A percentile compares a stretch with the other conserved stretches of the same genome.
Evolutionary conservation across 345 rosid species (phyloP).

Genomic region (Citrus reticulata): DNA sequence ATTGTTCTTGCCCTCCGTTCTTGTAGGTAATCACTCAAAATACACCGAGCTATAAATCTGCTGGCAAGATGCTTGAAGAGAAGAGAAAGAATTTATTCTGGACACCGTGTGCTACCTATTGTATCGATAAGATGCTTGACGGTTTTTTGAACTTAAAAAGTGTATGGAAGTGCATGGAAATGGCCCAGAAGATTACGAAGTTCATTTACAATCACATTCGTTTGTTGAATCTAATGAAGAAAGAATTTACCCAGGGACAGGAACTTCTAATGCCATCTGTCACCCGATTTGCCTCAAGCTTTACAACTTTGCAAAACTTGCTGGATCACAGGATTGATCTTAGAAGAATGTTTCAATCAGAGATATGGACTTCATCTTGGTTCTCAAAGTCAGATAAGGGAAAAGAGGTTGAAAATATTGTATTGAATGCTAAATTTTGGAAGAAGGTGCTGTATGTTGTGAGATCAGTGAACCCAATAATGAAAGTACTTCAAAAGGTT

Average conservation of each 20-base stretch:
- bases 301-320: constrained; percentile 33
- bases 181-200: constrained; percentile 35
- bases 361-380: constrained; percentile 34
- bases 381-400: constrained; percentile 35
- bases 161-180: constrained; percentile 30
- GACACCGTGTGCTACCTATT: constrained; percentile 45
- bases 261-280: constrained; percentile 44
- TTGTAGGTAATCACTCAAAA: constrained; percentile 42
- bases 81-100: constrained; percentile 44
- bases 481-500: constrained; percentile 34
- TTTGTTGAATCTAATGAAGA: constrained; percentile 37
- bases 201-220: constrained; percentile 30
- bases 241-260: constrained; percentile 38
- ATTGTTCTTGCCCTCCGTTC: neutral
- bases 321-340: constrained; percentile 35
- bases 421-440: constrained; percentile 38
- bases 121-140: constrained; percentile 38
- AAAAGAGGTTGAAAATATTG: constrained; percentile 40
- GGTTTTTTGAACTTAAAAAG: constrained; percentile 36
- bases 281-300: constrained; percentile 32
- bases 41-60: constrained; percentile 33
- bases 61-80: constrained; percentile 56
- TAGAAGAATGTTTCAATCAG: constrained; percentile 40
- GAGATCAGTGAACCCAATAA: constrained; percentile 37
- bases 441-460: constrained; percentile 32